Evolutionary conservation across 2,329 filamentous ascomycete species (phyloP).

Genomic region (Domatiomyces catenatus): DNA sequence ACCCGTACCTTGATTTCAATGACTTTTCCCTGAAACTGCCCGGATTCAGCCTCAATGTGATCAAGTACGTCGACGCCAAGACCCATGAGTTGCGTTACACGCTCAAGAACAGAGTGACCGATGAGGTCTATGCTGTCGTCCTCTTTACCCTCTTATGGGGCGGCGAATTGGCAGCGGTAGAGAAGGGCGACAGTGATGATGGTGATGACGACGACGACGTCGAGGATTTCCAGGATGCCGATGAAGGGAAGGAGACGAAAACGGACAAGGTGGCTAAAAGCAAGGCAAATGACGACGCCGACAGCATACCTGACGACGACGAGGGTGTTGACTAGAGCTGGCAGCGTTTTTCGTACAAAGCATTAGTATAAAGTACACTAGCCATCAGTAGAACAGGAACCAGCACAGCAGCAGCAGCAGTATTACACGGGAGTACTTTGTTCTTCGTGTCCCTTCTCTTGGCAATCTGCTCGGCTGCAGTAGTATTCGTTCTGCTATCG

Average conservation of each 20-base stretch:
- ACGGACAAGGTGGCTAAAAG: neutral
- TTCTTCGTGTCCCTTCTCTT: no score
- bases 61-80: constrained; percentile 40
- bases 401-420: neutral
- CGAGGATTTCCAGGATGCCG: neutral
- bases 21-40: constrained; percentile 27
- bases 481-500: no score
- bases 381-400: neutral
- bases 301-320: constrained; percentile 1
- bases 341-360: no score
- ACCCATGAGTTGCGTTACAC: constrained; percentile 83
- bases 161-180: constrained; percentile 15
- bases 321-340: constrained; percentile 5
- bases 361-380: neutral
- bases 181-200: constrained; percentile 8
- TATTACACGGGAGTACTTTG: neutral
- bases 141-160: constrained; percentile 56
- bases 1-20: constrained; percentile 81
- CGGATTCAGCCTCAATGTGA: constrained; percentile 23
- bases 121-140: constrained; percentile 63
- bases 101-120: constrained; percentile 62
- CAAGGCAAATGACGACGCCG: constrained; percentile 1
- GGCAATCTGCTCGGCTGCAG: no score
- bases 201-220: constrained; percentile 1
- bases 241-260: constrained; percentile 1